These are phyloP conservation scores for Prillingera fragicola DNA, from an alignment of 1,284 basidiomycete species.

Conservation along the genomic window DNA sequence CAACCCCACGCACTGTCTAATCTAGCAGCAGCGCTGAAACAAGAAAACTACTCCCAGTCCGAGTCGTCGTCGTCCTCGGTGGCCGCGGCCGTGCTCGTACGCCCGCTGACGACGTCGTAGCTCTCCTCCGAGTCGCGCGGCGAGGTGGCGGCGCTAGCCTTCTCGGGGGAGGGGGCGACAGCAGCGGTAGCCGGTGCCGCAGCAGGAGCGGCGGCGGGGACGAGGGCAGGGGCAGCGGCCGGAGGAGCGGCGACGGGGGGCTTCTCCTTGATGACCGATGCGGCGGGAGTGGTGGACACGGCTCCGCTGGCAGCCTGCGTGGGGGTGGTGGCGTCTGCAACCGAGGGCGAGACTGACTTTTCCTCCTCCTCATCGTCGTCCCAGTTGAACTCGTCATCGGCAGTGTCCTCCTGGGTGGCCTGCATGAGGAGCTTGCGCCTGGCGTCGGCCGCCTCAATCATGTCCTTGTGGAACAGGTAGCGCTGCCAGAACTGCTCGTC, in stretches of 20 bases:
- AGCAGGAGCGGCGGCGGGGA: constrained; percentile 1
- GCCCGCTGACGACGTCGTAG: constrained; percentile 46
- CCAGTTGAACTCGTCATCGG: constrained; percentile 47
- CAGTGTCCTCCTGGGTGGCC: constrained; percentile 21
- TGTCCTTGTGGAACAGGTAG: constrained; percentile 84
- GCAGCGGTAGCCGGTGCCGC: constrained; percentile 1
- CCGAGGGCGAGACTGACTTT: constrained; percentile 1
- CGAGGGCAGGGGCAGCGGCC: constrained; percentile 1
- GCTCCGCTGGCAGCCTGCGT: constrained; percentile 5
- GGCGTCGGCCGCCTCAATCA: constrained; percentile 76
- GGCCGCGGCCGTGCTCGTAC: constrained; percentile 16
- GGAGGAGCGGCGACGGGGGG: constrained; percentile 15
- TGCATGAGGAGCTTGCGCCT: constrained; percentile 72
- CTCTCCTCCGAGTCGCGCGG: constrained; percentile 49
- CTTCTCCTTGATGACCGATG: neutral
- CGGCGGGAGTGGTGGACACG: constrained; percentile 1
- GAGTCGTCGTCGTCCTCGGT: constrained; percentile 44
- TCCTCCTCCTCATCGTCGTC: constrained; percentile 39
- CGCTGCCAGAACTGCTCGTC: constrained; percentile 78
- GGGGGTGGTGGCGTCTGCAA: neutral
- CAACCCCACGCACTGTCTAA: too few relatives aligned
- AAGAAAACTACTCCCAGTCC: constrained; percentile 45
- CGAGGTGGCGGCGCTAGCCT: constrained; percentile 27
- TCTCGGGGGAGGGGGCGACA: constrained; percentile 5
- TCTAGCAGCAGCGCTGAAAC: too few relatives aligned